Percentiles rank a stretch among this genome's conserved stretches.
phyloP scores from a whole-genome alignment of 1,139 yeast species.

The Yamadazyma kanchanaburiensis region DNA sequence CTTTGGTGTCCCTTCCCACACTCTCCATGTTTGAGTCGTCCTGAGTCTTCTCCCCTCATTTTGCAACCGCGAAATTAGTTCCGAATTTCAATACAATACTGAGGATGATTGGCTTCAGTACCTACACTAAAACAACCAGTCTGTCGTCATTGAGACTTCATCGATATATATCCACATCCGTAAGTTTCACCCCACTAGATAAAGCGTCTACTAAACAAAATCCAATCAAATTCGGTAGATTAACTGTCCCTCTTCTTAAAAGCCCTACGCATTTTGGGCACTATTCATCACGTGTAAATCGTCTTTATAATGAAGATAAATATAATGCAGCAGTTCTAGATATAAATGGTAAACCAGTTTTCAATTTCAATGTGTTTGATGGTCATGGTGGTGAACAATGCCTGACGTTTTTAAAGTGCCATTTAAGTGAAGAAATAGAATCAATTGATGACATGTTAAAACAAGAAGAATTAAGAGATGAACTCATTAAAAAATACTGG shows the following conservation, averaged over 20 bases:
- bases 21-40: too few relatives aligned
- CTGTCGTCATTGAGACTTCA: too few relatives aligned
- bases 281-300: constrained; percentile 68
- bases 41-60: too few relatives aligned
- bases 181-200: constrained; percentile 14
- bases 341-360: constrained; percentile 29
- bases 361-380: constrained; percentile 77
- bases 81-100: too few relatives aligned
- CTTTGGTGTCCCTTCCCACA: too few relatives aligned
- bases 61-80: constrained; percentile 3
- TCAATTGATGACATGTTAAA: constrained; percentile 18
- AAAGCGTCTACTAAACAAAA: background rate
- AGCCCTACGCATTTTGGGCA: constrained; percentile 84
- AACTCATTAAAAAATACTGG: constrained; percentile 48
- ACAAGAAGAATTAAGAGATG: constrained; percentile 27
- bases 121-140: too few relatives aligned
- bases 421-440: constrained; percentile 59
- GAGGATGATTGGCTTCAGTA: too few relatives aligned
- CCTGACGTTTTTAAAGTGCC: constrained; percentile 52
- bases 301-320: constrained; percentile 79
- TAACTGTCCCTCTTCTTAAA: constrained; percentile 54
- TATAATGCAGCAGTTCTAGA: constrained; percentile 59
- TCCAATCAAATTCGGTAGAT: constrained; percentile 18
- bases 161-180: constrained; percentile 9
- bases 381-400: constrained; percentile 93